phyloP scores from a whole-genome alignment of 192 early-diverging fungal genomes.

The Backusella sp. region DNA sequence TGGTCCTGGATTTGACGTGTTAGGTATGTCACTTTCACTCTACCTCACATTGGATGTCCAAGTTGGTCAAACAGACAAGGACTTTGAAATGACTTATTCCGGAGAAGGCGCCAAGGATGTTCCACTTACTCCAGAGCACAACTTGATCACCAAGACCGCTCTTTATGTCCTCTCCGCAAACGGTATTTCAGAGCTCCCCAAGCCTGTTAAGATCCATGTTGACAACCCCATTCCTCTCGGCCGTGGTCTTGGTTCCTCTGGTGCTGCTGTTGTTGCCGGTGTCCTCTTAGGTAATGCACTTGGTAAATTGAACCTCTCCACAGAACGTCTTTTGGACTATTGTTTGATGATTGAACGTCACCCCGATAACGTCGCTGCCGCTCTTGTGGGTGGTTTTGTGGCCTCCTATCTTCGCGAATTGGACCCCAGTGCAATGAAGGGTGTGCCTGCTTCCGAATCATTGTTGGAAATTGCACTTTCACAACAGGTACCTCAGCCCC shows the following conservation, averaged over 20 bases:
- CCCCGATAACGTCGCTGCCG: conserved; percentile 96
- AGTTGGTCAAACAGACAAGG: background rate
- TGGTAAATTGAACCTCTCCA: conserved; percentile 62
- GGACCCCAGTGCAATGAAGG: conserved; percentile 40
- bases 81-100: conserved; percentile 53
- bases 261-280: conserved; percentile 94
- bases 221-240: conserved; percentile 94
- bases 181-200: conserved; percentile 59
- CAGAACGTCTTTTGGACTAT: conserved; percentile 87
- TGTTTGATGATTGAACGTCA: conserved; percentile 93
- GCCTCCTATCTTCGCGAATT: conserved; percentile 77
- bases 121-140: conserved; percentile 73
- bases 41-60: conserved; percentile 72
- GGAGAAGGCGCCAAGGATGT: conserved; percentile 75
- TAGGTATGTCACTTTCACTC: conserved; percentile 89
- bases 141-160: conserved; percentile 93
- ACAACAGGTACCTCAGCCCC: conserved; percentile 47
- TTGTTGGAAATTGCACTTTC: conserved; percentile 36
- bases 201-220: conserved; percentile 67
- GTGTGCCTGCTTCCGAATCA: conserved; percentile 51
- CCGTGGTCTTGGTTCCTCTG: conserved; percentile 95
- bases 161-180: conserved; percentile 81
- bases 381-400: conserved; percentile 93
- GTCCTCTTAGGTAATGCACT: conserved; percentile 79
- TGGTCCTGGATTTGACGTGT: conserved; percentile 95